Evolutionary conservation across 1,284 basidiomycete species (phyloP).

Genomic region (Moesziomyces aphidis): DNA sequence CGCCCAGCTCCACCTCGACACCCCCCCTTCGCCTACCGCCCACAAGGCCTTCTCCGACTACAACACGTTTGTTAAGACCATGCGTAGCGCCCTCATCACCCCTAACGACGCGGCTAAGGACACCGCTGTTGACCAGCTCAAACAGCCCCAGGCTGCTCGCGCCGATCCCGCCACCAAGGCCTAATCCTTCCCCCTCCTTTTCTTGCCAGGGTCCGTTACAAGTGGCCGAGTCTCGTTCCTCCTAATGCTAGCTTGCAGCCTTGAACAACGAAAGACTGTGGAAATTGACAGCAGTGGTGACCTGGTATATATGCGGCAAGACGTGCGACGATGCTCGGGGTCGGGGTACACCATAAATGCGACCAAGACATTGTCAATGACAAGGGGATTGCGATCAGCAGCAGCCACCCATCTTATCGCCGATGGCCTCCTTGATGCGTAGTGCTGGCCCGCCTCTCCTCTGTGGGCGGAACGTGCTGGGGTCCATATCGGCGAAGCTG

Average conservation of each 20-base stretch:
- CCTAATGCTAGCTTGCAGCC: not conserved
- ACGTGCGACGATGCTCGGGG: no score
- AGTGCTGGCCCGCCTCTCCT: constrained; percentile 20
- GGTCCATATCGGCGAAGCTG: constrained; percentile 54
- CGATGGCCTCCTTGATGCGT: constrained; percentile 43
- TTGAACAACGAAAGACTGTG: not conserved
- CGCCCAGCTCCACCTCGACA: constrained; percentile 11
- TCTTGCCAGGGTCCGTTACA: not conserved
- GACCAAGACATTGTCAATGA: not conserved
- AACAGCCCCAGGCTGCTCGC: not conserved
- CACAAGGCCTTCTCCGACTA: constrained; percentile 32
- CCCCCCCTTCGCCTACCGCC: not conserved
- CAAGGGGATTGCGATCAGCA: constrained; percentile 12
- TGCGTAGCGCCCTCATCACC: constrained; percentile 29
- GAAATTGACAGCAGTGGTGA: constrained; percentile 20
- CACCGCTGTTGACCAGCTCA: constrained; percentile 8
- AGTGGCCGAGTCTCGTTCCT: not conserved
- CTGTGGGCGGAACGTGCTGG: constrained; percentile 19
- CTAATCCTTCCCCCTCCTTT: not conserved
- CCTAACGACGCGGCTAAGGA: constrained; percentile 13
- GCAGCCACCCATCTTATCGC: constrained; percentile 42
- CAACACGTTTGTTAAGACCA: constrained; percentile 40
- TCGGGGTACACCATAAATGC: not conserved
- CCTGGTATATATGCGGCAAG: constrained; percentile 21
- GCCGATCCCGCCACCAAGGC: constrained; percentile 14